phyloP scores from a whole-genome alignment of 805 yeast genomes.

The Teunomyces atbi region DNA sequence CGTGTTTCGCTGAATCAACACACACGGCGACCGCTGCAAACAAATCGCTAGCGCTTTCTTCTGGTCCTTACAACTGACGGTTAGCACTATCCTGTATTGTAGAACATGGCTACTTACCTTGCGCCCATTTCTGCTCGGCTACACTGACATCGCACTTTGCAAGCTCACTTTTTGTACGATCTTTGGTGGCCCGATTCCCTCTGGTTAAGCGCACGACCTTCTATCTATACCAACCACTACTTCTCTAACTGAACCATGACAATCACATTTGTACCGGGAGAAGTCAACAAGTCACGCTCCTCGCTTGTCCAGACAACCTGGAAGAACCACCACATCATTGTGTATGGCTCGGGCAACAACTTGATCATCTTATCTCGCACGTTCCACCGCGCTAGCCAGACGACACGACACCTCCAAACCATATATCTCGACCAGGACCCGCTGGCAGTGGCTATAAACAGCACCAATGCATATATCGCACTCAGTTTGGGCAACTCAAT shows the following conservation, averaged over 20 bases:
- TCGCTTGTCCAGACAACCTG: conserved; percentile 61
- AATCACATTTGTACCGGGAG: conserved; percentile 78
- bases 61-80: conserved; percentile 82
- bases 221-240: neutral
- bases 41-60: conserved; percentile 94
- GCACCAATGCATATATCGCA: conserved; percentile 57
- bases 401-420: conserved; percentile 60
- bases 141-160: neutral
- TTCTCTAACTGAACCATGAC: conserved; percentile 43
- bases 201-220: neutral
- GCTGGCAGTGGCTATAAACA: conserved; percentile 60
- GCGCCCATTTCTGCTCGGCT: conserved; percentile 48
- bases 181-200: neutral
- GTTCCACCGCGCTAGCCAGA: neutral
- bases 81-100: conserved; percentile 9
- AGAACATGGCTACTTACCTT: conserved; percentile 33
- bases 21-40: conserved; percentile 95
- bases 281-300: conserved; percentile 60
- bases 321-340: conserved; percentile 62
- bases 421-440: conserved; percentile 69
- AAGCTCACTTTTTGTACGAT: neutral
- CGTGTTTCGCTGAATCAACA: conserved; percentile 80
- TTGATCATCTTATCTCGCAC: conserved; percentile 45
- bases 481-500: conserved; percentile 47
- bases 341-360: conserved; percentile 87